A percentile compares a stretch with the other conserved stretches of the same genome.
These are phyloP conservation scores for Hanseniaspora jakobsenii DNA, from an alignment of 805 yeast species.

Conservation along the genomic window DNA sequence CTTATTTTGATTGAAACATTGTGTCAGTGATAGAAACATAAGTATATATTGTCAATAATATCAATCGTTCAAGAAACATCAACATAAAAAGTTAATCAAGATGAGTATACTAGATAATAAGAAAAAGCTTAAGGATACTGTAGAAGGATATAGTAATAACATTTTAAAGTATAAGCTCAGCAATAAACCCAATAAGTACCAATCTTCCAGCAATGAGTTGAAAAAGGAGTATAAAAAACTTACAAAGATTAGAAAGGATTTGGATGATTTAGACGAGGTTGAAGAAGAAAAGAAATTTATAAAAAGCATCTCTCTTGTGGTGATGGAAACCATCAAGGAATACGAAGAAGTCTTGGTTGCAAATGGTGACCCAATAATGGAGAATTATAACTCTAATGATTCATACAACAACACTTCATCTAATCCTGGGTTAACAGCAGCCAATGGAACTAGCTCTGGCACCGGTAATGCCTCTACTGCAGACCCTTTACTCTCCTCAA, in stretches of 20 bases:
- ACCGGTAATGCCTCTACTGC: background rate
- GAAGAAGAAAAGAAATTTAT: background rate
- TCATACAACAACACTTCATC: background rate
- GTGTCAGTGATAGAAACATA: background rate
- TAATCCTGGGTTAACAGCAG: too few relatives aligned
- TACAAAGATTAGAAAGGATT: slow-evolving; percentile 87
- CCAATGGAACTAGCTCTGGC: background rate
- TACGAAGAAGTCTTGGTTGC: slow-evolving; percentile 12
- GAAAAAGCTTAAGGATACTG: slow-evolving; percentile 11
- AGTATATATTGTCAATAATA: background rate
- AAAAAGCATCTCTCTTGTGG: background rate
- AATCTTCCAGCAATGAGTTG: slow-evolving; percentile 37
- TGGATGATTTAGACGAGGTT: slow-evolving; percentile 34
- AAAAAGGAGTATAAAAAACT: slow-evolving; percentile 91
- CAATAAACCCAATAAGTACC: slow-evolving; percentile 12
- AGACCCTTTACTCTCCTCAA: slow-evolving; percentile 21
- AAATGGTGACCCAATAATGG: slow-evolving; percentile 14
- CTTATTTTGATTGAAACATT: too few relatives aligned
- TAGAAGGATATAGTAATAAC: slow-evolving; percentile 5
- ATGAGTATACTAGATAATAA: slow-evolving; percentile 14
- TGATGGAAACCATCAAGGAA: slow-evolving; percentile 2
- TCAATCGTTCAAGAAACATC: too few relatives aligned
- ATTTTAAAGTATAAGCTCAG: slow-evolving; percentile 12
- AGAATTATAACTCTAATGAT: too few relatives aligned
- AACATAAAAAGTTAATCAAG: background rate